Percentiles rank a stretch among this genome's conserved stretches.
Evolutionary conservation across 495 filamentous ascomycete genomes (phyloP).

Genomic region (Annulohypoxylon moriforme): DNA sequence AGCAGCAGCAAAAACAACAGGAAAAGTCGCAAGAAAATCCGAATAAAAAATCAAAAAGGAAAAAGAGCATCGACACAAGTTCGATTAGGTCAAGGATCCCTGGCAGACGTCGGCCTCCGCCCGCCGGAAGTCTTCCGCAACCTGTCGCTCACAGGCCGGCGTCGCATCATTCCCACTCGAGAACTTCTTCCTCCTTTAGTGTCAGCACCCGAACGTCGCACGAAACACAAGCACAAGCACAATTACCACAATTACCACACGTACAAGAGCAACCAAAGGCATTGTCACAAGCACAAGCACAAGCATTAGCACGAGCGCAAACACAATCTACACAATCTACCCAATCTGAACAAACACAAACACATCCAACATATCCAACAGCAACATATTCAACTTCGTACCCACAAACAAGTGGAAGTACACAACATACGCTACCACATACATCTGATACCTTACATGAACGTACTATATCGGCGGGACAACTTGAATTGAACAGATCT

Average conservation of each 20-base stretch:
- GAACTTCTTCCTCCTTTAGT: conserved; percentile 42
- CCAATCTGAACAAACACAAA: not conserved
- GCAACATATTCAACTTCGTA: not conserved
- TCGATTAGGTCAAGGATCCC: conserved; percentile 41
- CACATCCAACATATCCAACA: not conserved
- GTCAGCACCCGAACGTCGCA: conserved; percentile 39
- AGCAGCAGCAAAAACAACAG: conserved; percentile 17
- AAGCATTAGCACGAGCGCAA: conserved; percentile 12
- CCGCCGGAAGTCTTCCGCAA: conserved; percentile 39
- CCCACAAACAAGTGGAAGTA: not conserved
- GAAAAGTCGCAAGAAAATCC: conserved; percentile 6
- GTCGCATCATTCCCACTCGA: conserved; percentile 38
- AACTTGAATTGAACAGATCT: conserved; percentile 4
- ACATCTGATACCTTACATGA: not conserved
- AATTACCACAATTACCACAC: not conserved
- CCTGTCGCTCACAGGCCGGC: conserved; percentile 35
- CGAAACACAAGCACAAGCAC: conserved; percentile 39
- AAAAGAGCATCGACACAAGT: conserved; percentile 50
- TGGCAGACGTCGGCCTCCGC: conserved; percentile 48
- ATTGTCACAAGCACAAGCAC: conserved; percentile 17
- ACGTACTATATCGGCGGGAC: not conserved
- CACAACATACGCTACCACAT: not conserved
- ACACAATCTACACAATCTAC: not conserved
- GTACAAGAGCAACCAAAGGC: conserved; percentile 2
- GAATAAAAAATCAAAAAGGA: conserved; percentile 49